These are phyloP conservation scores for Neurospora sp. DNA, from an alignment of 2,329 filamentous ascomycete genomes.

Conservation along the genomic window DNA sequence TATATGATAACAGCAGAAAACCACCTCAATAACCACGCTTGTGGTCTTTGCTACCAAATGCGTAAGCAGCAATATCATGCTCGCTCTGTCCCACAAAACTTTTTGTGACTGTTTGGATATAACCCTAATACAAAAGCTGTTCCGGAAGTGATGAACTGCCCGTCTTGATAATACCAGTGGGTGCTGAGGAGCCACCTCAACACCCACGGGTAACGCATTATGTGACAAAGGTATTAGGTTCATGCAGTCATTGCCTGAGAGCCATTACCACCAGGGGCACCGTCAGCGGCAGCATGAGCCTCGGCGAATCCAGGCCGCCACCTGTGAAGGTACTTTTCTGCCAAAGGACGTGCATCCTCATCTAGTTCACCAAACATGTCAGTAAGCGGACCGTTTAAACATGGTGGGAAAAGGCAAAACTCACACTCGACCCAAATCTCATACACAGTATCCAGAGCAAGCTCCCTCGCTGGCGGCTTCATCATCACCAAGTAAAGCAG, in stretches of 20 bases:
- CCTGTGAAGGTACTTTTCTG: constrained; percentile 51
- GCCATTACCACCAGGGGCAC: constrained; percentile 8
- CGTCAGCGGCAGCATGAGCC: constrained; percentile 16
- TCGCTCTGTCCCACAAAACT: background rate
- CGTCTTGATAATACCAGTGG: background rate
- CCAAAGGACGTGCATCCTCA: constrained; percentile 53
- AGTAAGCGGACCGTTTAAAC: constrained; percentile 1
- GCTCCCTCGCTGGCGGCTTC: constrained; percentile 52
- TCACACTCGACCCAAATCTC: constrained; percentile 58
- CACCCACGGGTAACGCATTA: background rate
- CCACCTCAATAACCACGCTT: background rate
- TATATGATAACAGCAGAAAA: background rate
- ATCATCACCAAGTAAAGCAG: constrained; percentile 59
- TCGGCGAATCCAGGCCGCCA: constrained; percentile 48
- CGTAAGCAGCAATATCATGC: background rate
- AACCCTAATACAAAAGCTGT: background rate
- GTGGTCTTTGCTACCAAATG: background rate
- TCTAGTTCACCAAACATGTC: constrained; percentile 27
- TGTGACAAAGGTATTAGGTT: background rate
- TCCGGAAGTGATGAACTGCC: background rate
- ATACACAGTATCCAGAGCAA: constrained; percentile 55
- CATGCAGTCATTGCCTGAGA: constrained; percentile 8
- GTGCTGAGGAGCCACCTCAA: too few relatives aligned
- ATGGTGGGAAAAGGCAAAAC: constrained; percentile 20
- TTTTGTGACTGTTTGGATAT: background rate